These are phyloP conservation scores for Trametopsis cervina DNA, from an alignment of 768 basidiomycete species.

Conservation along the genomic window DNA sequence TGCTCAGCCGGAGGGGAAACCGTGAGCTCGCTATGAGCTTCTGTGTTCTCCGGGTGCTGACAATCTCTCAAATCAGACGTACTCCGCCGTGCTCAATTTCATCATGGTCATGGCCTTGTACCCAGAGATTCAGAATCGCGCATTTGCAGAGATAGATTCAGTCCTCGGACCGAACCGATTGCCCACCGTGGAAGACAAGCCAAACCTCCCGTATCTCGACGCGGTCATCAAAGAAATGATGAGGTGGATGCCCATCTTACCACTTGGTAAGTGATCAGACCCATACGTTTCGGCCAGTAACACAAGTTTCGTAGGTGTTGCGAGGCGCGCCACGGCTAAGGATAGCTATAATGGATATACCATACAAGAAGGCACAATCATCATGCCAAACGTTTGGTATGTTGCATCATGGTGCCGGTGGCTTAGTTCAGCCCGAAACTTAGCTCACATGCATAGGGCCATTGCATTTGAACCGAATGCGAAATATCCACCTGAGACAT, in stretches of 20 bases:
- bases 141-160: constrained; percentile 23
- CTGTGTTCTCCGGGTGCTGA: background rate
- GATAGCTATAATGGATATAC: constrained; percentile 47
- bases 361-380: constrained; percentile 54
- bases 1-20: constrained; percentile 10
- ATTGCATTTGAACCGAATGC: constrained; percentile 18
- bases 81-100: constrained; percentile 16
- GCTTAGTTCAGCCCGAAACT: background rate
- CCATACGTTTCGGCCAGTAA: background rate
- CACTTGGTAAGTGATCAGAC: constrained; percentile 2
- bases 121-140: constrained; percentile 19
- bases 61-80: constrained; percentile 14
- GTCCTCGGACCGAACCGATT: constrained; percentile 21
- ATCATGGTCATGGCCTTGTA: constrained; percentile 22
- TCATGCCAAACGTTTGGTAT: constrained; percentile 38
- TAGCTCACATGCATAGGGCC: constrained; percentile 14
- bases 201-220: constrained; percentile 21
- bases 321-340: constrained; percentile 50
- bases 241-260: constrained; percentile 20
- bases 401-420: background rate
- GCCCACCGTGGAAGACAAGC: constrained; percentile 17
- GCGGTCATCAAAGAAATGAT: constrained; percentile 26
- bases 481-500: constrained; percentile 19
- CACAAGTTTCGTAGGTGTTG: constrained; percentile 33
- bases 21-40: background rate